phyloP scores from a whole-genome alignment of 805 yeast genomes.

The Cyberlindnera suaveolens region DNA sequence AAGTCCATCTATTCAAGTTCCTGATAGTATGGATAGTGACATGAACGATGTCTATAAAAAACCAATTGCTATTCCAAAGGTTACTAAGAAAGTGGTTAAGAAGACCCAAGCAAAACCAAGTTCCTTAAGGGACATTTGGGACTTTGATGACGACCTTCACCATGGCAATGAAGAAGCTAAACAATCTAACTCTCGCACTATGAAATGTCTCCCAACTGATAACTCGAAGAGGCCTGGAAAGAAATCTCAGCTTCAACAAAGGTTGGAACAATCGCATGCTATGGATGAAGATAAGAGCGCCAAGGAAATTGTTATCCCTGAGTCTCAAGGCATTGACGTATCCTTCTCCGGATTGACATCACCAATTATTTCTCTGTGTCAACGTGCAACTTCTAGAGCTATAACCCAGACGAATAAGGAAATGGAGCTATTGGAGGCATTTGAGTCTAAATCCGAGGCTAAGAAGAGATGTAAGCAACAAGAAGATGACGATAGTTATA shows the following conservation, averaged over 20 bases:
- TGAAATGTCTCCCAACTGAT: constrained; percentile 3
- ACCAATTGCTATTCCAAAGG: not conserved
- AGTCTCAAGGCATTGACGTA: constrained; percentile 7
- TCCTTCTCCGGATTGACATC: constrained; percentile 14
- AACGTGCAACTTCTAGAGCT: constrained; percentile 4
- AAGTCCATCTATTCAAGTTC: constrained; percentile 3
- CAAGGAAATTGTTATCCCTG: constrained; percentile 1
- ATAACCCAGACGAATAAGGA: not conserved
- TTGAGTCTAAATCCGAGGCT: too few species aligned
- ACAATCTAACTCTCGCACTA: constrained; percentile 1
- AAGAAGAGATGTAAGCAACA: not conserved
- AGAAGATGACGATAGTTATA: not conserved
- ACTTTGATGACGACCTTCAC: constrained; percentile 9
- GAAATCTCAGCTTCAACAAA: constrained; percentile 7
- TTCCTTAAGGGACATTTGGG: constrained; percentile 18
- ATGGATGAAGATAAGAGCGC: constrained; percentile 1
- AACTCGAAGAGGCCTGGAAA: not conserved
- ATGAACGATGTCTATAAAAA: not conserved
- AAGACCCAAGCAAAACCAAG: not conserved
- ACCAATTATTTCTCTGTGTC: constrained; percentile 7
- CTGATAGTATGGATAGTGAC: constrained; percentile 9
- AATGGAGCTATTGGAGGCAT: not conserved
- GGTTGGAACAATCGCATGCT: constrained; percentile 6
- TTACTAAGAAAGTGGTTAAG: not conserved
- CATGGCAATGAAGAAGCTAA: not conserved